Evolutionary conservation across 2,329 filamentous ascomycete species (phyloP), one percentile per base, ranked within the genome.

Genomic region (Colletotrichum liaoningense): DNA sequence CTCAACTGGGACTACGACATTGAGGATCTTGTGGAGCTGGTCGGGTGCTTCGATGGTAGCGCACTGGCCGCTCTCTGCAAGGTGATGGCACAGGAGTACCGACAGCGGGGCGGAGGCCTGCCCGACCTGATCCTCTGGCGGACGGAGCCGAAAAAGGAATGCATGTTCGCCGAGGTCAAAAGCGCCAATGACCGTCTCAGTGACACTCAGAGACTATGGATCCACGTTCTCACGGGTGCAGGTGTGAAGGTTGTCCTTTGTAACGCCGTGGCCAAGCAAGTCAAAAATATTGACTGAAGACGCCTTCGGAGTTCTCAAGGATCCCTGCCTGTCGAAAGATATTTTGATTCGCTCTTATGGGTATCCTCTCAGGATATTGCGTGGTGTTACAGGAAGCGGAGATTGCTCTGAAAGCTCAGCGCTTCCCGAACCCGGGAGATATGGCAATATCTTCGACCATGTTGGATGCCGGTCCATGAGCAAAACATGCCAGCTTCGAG

Each of bases 201-300:
- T 83, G 97, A 99, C 85, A 97, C 95, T 22, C 97, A 99, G 85
- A 87, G 97, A 77, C 88, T 99, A 77, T 99, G 97, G 97, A 98
- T 98, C 78, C 94, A 98, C 86, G 95, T 98, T 8, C 87, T 99
- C 66, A 93, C 92, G 8, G 92, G 93, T 1, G 95, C 95, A 1
- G 96, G 97, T 2, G 89, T 98, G 52, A 90, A 88, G 77, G 96
- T 98, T 33, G 95, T 97, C 78, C 86, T 98, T 76, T 97, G 90
- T 79, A 90, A 91, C 80, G 90, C 90, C 14, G 83, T 89, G 49
- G 89, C 89, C 52, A 87, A 82, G 75, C 86, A 90, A 78, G 84
- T 89, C 33, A 83, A 83, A 72, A 81, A 85, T 60, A 79, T 85
- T 75, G 82, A 81, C 69, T 85, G 77, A 81, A 65, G n/a, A 28